These are phyloP conservation scores for Aspergillus hortae DNA, from an alignment of 2,329 filamentous ascomycete genomes.

Conservation along the genomic window DNA sequence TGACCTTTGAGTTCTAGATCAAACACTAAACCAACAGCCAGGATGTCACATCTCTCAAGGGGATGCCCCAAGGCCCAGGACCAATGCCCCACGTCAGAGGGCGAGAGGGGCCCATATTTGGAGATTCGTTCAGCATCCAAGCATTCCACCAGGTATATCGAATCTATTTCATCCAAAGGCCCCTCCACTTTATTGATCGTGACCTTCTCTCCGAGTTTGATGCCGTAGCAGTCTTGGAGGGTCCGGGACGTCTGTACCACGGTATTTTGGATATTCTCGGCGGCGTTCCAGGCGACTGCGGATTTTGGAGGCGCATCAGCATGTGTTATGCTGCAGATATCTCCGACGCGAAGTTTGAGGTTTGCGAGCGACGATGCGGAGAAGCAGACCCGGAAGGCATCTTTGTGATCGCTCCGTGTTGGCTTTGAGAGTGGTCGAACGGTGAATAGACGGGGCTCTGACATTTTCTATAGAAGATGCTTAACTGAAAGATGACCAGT, in stretches of 20 bases:
- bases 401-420: constrained; percentile 48
- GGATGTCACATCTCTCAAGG: constrained; percentile 57
- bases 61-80: constrained; percentile 46
- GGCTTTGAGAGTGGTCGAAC: constrained; percentile 53
- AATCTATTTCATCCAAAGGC: constrained; percentile 52
- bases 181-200: constrained; percentile 54
- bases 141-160: constrained; percentile 60
- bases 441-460: constrained; percentile 45
- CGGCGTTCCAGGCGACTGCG: constrained; percentile 61
- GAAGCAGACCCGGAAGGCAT: constrained; percentile 58
- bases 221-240: constrained; percentile 67
- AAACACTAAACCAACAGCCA: constrained; percentile 68
- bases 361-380: constrained; percentile 54
- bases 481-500: neutral
- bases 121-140: constrained; percentile 41
- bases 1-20: constrained; percentile 57
- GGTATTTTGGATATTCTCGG: constrained; percentile 62
- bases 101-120: constrained; percentile 31
- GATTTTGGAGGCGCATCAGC: constrained; percentile 44
- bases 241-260: constrained; percentile 70
- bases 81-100: constrained; percentile 43
- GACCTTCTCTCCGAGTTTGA: constrained; percentile 69
- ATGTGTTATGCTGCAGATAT: constrained; percentile 47
- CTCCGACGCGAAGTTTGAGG: constrained; percentile 55
- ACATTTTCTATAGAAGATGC: constrained; percentile 23